A percentile compares a stretch with the other conserved stretches of the same genome.
Conservation (phyloP, 1,139 yeast species). For the Geotrichum candidum region DNA sequence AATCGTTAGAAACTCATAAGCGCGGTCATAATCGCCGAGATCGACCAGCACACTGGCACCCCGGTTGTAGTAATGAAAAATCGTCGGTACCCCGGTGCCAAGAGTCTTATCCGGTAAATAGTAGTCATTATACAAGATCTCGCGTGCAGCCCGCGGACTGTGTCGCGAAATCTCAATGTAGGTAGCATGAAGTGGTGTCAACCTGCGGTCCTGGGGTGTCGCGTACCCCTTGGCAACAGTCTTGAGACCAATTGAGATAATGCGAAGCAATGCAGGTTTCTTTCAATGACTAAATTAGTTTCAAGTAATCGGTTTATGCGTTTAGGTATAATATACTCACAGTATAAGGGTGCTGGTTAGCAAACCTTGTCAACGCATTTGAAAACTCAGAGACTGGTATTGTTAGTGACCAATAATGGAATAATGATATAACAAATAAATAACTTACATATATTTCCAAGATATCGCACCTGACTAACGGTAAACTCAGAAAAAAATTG, state of each 20-base stretch:
- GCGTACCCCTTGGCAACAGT: slow-evolving; percentile 1
- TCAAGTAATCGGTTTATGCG: neutral
- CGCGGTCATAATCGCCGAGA: slow-evolving; percentile 22
- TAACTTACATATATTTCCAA: slow-evolving; percentile 9
- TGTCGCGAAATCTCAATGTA: slow-evolving; percentile 9
- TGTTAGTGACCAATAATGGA: neutral
- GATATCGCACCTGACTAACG: neutral
- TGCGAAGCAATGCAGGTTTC: slow-evolving; percentile 7
- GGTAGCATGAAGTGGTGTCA: slow-evolving; percentile 17
- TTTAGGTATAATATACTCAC: slow-evolving; percentile 1
- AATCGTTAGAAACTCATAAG: slow-evolving; percentile 24
- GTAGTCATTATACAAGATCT: slow-evolving; percentile 5
- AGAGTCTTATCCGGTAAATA: slow-evolving; percentile 10
- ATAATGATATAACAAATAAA: neutral
- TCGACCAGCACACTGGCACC: slow-evolving; percentile 24
- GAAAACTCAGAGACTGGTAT: slow-evolving; percentile 8
- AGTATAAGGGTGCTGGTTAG: neutral
- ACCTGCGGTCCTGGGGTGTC: neutral
- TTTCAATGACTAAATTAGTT: neutral
- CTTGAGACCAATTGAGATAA: slow-evolving; percentile 7
- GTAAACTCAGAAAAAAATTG: slow-evolving; percentile 6
- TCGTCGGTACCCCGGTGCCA: slow-evolving; percentile 12
- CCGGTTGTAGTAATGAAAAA: slow-evolving; percentile 25
- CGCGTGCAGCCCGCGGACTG: slow-evolving; percentile 7
- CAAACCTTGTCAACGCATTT: neutral